Evolutionary conservation across 768 basidiomycete genomes (phyloP).

Genomic region (Leccinellum albellum): DNA sequence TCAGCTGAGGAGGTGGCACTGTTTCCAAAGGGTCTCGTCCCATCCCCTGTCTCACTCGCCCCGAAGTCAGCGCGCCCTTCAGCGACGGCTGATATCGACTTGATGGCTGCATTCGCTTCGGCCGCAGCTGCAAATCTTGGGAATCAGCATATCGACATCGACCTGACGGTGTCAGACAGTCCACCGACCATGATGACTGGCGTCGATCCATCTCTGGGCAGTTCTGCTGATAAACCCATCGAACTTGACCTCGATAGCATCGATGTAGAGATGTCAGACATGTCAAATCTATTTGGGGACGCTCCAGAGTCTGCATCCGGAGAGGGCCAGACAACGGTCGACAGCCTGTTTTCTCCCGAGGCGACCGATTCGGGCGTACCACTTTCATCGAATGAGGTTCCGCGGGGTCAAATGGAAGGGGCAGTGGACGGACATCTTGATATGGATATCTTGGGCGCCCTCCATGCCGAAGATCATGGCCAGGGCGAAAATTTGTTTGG

Average conservation of each 20-base stretch:
- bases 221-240: slow-evolving; percentile 76
- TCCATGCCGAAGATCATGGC: slow-evolving; percentile 18
- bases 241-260: slow-evolving; percentile 71
- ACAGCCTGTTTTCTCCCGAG: slow-evolving; percentile 52
- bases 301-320: slow-evolving; percentile 34
- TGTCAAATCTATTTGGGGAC: slow-evolving; percentile 55
- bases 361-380: slow-evolving; percentile 22
- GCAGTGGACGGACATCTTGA: slow-evolving; percentile 22
- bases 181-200: slow-evolving; percentile 24
- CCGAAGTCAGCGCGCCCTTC: slow-evolving; percentile 71
- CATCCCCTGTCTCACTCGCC: slow-evolving; percentile 76
- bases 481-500: slow-evolving; percentile 23
- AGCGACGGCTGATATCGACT: slow-evolving; percentile 54
- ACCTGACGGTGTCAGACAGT: slow-evolving; percentile 49
- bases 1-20: slow-evolving; percentile 59
- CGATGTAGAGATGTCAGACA: slow-evolving; percentile 56
- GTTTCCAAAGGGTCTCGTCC: slow-evolving; percentile 56
- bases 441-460: slow-evolving; percentile 37
- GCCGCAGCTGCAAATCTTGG: slow-evolving; percentile 36
- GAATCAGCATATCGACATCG: slow-evolving; percentile 44
- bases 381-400: slow-evolving; percentile 13
- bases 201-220: slow-evolving; percentile 43
- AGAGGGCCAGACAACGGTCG: slow-evolving; percentile 35
- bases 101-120: slow-evolving; percentile 60
- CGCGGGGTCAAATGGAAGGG: slow-evolving; percentile 17